These are phyloP conservation scores for Diaporthe caulivora DNA, from an alignment of 2,329 filamentous ascomycete genomes.

Conservation along the genomic window DNA sequence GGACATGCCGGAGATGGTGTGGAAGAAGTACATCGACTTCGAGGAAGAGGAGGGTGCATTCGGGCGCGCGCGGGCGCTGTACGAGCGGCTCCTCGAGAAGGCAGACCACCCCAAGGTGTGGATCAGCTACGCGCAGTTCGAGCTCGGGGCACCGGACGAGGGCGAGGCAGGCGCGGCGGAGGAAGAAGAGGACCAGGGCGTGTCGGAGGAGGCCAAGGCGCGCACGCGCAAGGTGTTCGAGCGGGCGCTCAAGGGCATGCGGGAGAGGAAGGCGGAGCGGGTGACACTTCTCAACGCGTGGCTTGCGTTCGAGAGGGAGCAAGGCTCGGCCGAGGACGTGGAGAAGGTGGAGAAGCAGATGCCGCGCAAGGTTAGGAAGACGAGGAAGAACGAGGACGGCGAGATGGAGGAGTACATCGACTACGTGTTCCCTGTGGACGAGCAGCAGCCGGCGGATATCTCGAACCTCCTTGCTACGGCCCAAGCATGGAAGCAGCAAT, in stretches of 20 bases:
- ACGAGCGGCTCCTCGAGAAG: constrained; percentile 91
- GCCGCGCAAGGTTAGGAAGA: constrained; percentile 93
- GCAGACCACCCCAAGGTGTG: constrained; percentile 99
- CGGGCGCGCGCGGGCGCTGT: constrained; percentile 82
- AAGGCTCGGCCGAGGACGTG: constrained; percentile 81
- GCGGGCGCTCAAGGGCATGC: constrained; percentile 87
- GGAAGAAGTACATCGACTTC: constrained; percentile 99
- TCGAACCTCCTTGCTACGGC: constrained; percentile 88
- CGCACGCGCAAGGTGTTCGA: constrained; percentile 87
- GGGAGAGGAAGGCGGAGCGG: constrained; percentile 93
- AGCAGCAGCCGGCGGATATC: constrained; percentile 85
- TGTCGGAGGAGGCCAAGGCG: constrained; percentile 86
- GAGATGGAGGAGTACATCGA: constrained; percentile 97
- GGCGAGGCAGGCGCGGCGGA: constrained; percentile 67
- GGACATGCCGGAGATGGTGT: constrained; percentile 97
- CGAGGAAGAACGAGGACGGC: constrained; percentile 91
- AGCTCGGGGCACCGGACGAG: constrained; percentile 90
- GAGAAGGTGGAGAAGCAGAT: constrained; percentile 92
- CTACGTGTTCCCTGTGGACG: constrained; percentile 96
- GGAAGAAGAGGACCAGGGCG: constrained; percentile 74
- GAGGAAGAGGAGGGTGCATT: constrained; percentile 97
- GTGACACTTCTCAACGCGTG: constrained; percentile 91
- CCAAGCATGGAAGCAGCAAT: constrained; percentile 84
- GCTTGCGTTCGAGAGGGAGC: constrained; percentile 90
- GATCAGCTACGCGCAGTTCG: constrained; percentile 98